Evolutionary conservation across 108 stramenopile species (phyloP), one percentile per base, ranked within the genome.

Genomic region (Aureococcus anophagefferens): DNA sequence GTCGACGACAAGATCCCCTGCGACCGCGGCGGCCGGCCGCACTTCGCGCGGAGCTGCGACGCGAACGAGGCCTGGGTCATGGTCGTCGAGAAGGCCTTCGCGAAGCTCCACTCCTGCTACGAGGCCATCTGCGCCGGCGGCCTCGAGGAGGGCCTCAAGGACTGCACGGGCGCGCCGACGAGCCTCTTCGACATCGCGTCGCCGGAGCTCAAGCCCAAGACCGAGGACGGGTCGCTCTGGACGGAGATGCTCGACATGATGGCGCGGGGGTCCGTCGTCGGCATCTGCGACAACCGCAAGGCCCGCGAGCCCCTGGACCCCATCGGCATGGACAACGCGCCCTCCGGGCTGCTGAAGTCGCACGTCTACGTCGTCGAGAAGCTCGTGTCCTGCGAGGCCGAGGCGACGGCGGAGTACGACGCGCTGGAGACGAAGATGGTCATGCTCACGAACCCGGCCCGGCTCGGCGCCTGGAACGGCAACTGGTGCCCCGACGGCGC

Each of bases 51-150:
- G 30, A 46, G 46, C 59, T 32, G n/a, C 31, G 74, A 80, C 33
- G 65, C 75, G 40, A 79, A 81, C 40, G 80, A 83, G 75, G 63
- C 35, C 15, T 77, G 79, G 79, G 79, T 69, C 16, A 72, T 80
- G 46, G 64, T 83, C 13, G 63, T 83, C 30, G 83, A 83, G 62
- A 83, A 83, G 68, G 83, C 83, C 30, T 83, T 79, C 70, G 83
- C 83, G n/a, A 83, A 83, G 77, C 78, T 83, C 33, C 78, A 83
- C 74, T 80, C 80, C 46, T 81, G 83, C 70, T 83, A 83, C 70
- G 83, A 83, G 62, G 72, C 63, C 31, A 31, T 83, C 62, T 35
- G 65, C 9, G 62, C 34, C 0, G 80, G 80, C 32, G 45, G 59
- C 29, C 31, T 81, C 63, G 80, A 83, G 16, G 45, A 81, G 31